A percentile compares a stretch with the other conserved stretches of the same genome.
phyloP scores from a whole-genome alignment of 768 basidiomycete species.

The Coprinopsis marcescibilis region DNA sequence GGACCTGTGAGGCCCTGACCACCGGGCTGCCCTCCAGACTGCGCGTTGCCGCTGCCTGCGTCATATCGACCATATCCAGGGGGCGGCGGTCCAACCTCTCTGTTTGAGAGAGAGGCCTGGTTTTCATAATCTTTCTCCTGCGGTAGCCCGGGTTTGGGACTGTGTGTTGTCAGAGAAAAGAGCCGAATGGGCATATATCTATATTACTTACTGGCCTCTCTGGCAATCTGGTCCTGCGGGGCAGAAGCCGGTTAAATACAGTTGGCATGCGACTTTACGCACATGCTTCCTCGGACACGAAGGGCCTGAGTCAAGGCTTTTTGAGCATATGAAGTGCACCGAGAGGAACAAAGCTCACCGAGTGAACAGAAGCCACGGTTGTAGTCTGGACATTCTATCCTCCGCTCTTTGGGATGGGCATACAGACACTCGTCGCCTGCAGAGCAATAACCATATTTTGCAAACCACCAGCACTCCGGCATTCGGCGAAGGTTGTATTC shows the following conservation, averaged over 20 bases:
- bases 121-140: slow-evolving; percentile 70
- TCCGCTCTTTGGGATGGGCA: slow-evolving; percentile 87
- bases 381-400: slow-evolving; percentile 93
- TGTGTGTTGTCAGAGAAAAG: slow-evolving; percentile 25
- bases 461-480: slow-evolving; percentile 99
- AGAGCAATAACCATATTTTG: slow-evolving; percentile 95
- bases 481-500: slow-evolving; percentile 97
- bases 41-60: slow-evolving; percentile 52
- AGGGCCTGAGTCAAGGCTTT: slow-evolving; percentile 50
- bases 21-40: slow-evolving; percentile 23
- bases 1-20: slow-evolving; percentile 24
- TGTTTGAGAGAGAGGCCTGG: slow-evolving; percentile 66
- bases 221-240: slow-evolving; percentile 85
- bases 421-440: slow-evolving; percentile 97
- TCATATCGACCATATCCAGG: slow-evolving; percentile 85
- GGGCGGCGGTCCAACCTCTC: slow-evolving; percentile 85
- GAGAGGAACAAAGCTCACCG: not conserved
- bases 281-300: slow-evolving; percentile 89
- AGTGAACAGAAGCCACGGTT: slow-evolving; percentile 92
- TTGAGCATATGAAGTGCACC: not conserved
- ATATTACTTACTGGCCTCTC: slow-evolving; percentile 72
- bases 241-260: slow-evolving; percentile 91
- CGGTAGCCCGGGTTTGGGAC: slow-evolving; percentile 75
- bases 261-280: slow-evolving; percentile 83
- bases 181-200: slow-evolving; percentile 3